Conservation (phyloP, 208 protist species). For the Trypanosoma grayi region DNA sequence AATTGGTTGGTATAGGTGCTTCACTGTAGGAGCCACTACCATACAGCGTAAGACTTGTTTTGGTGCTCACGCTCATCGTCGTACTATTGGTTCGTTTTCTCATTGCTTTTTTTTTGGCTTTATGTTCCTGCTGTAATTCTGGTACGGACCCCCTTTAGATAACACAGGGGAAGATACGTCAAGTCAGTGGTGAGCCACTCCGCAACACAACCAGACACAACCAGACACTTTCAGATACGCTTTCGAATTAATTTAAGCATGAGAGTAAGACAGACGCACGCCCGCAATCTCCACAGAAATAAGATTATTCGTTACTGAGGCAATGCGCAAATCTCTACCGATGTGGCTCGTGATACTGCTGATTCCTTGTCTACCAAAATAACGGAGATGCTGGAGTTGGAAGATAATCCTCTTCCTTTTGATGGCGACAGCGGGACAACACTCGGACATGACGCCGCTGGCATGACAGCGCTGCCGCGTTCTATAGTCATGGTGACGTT, state of each 20-base stretch:
- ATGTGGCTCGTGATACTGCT: not conserved
- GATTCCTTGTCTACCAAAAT: not conserved
- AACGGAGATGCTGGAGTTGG: not conserved
- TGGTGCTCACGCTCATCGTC: conserved; percentile 11
- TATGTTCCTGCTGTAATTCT: too few relatives aligned
- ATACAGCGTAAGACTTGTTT: conserved; percentile 5
- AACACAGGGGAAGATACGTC: too few relatives aligned
- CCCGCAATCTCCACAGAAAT: too few relatives aligned
- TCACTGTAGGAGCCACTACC: conserved; percentile 11
- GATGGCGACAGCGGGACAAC: not conserved
- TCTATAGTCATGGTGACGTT: too few relatives aligned
- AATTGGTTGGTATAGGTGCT: not conserved
- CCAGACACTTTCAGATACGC: too few relatives aligned
- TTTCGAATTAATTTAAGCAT: too few relatives aligned
- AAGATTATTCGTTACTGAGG: not conserved
- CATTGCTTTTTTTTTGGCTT: not conserved
- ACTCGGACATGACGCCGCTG: not conserved
- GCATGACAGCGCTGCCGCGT: not conserved
- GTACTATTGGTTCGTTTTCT: not conserved
- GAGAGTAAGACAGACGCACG: too few relatives aligned
- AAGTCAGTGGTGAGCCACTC: too few relatives aligned
- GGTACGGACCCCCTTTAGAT: too few relatives aligned
- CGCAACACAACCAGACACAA: too few relatives aligned
- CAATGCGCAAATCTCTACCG: not conserved
- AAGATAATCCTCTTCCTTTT: not conserved